A percentile compares a stretch with the other conserved stretches of the same genome.
Conservation (phyloP, 179 eudicot species). For the Nepenthes alata region DNA sequence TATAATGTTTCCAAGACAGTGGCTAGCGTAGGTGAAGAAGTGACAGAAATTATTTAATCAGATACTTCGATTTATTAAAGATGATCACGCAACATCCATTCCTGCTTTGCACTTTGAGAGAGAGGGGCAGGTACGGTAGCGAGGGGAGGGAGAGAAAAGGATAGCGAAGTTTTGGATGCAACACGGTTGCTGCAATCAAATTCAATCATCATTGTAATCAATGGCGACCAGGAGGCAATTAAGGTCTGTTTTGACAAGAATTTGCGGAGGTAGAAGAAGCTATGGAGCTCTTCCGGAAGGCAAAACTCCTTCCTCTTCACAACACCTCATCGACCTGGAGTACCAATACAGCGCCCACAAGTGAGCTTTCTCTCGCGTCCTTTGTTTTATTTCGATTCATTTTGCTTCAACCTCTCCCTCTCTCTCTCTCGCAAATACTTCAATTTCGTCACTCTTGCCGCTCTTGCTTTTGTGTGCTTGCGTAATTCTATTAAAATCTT, state of each 20-base stretch:
- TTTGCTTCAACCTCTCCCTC: neutral
- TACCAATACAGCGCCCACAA: slow-evolving; percentile 30
- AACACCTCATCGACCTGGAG: slow-evolving; percentile 28
- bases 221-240: slow-evolving; percentile 22
- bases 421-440: neutral
- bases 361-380: slow-evolving; percentile 10
- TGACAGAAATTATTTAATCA: too few relatives aligned
- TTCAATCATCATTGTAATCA: neutral
- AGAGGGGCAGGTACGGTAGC: too few relatives aligned
- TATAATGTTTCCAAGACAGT: too few relatives aligned
- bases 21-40: too few relatives aligned
- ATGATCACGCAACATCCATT: too few relatives aligned
- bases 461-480: neutral
- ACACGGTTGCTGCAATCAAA: too few relatives aligned
- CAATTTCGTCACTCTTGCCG: neutral
- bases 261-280: slow-evolving; percentile 8
- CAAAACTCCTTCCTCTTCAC: slow-evolving; percentile 13
- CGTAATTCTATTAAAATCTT: neutral
- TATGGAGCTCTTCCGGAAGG: slow-evolving; percentile 21
- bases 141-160: too few relatives aligned
- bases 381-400: neutral
- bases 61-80: too few relatives aligned
- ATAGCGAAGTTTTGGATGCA: too few relatives aligned
- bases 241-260: slow-evolving; percentile 12
- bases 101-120: too few relatives aligned